Conservation (phyloP, 306 rosid species). For the Quillaja saponaria region DNA sequence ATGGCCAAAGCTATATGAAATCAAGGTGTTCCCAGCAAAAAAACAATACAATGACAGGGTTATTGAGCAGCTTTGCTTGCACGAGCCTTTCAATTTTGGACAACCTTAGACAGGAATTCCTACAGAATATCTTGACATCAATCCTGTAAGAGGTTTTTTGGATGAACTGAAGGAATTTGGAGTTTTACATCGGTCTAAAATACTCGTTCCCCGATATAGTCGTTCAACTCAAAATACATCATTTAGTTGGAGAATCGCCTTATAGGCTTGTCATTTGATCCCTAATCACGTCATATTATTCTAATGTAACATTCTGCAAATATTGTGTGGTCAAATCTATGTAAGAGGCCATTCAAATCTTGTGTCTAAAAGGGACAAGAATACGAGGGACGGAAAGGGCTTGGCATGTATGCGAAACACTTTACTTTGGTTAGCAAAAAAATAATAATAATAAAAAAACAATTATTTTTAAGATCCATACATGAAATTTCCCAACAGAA, state of each 20-base stretch:
- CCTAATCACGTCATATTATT: background rate
- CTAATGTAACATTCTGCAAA: background rate
- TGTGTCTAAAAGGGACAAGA: background rate
- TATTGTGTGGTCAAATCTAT: background rate
- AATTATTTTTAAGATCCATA: too few relatives aligned
- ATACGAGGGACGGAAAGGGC: background rate
- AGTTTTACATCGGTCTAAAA: too few relatives aligned
- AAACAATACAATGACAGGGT: conserved; percentile 33
- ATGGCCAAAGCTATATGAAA: conserved; percentile 87
- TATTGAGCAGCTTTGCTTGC: conserved; percentile 64
- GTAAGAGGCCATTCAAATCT: background rate
- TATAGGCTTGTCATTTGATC: background rate
- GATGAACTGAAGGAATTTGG: background rate
- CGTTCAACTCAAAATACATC: background rate
- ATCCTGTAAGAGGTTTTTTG: too few relatives aligned
- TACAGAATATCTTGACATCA: background rate
- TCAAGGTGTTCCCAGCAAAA: conserved; percentile 50
- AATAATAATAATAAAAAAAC: background rate
- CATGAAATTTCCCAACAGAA: too few relatives aligned
- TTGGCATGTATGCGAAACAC: background rate
- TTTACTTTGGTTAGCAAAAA: background rate
- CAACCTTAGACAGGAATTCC: background rate
- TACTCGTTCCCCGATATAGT: too few relatives aligned
- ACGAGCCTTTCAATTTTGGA: conserved; percentile 33
- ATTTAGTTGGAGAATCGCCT: background rate